phyloP scores from a whole-genome alignment of 108 stramenopile species.

The Stephanodiscus minutulus region DNA sequence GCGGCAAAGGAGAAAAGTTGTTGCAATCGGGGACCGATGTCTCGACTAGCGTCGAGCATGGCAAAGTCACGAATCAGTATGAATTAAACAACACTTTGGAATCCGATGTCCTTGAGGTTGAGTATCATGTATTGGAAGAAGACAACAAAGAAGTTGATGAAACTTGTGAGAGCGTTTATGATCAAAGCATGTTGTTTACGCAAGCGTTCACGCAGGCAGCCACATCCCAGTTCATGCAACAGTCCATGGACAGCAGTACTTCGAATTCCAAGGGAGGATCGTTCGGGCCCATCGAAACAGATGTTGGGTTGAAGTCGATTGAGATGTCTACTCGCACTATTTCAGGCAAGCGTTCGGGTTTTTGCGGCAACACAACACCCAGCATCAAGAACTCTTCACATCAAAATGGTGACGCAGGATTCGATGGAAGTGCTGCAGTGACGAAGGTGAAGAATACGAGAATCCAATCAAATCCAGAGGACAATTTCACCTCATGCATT shows the following conservation, averaged over 20 bases:
- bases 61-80: not conserved
- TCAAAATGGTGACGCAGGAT: not conserved
- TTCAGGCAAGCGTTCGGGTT: not conserved
- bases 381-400: not conserved
- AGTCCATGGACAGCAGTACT: slow-evolving; percentile 2
- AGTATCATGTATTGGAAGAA: not conserved
- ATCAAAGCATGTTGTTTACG: not conserved
- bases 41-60: not conserved
- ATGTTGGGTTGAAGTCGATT: not conserved
- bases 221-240: not conserved
- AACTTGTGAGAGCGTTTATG: not conserved
- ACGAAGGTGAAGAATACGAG: not conserved
- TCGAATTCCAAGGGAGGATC: not conserved
- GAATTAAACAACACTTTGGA: not conserved
- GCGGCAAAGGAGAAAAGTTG: not conserved
- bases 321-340: not conserved
- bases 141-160: not conserved
- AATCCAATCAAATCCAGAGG: not conserved
- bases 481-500: not conserved
- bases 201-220: not conserved
- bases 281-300: not conserved
- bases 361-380: not conserved
- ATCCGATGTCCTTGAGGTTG: not conserved
- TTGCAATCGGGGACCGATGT: not conserved
- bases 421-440: not conserved